A percentile compares a stretch with the other conserved stretches of the same genome.
Conservation (phyloP, 2,329 filamentous ascomycete genomes). For the Talaromyces sp. region DNA sequence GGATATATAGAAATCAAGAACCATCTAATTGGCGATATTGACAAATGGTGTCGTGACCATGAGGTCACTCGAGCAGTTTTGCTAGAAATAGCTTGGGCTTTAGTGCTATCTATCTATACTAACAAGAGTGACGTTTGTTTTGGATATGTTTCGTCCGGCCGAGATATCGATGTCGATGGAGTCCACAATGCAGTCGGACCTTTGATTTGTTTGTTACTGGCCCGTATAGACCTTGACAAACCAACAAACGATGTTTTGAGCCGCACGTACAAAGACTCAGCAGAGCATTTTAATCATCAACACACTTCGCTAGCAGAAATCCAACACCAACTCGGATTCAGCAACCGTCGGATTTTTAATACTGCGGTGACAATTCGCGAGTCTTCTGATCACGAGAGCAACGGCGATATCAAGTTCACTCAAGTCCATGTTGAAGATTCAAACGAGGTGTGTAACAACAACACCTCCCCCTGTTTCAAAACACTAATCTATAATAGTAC, state of each 20-base stretch:
- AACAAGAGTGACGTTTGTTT: constrained; percentile 35
- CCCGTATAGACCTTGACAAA: constrained; percentile 8
- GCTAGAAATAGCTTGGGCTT: constrained; percentile 36
- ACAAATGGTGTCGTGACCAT: neutral
- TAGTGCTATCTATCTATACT: constrained; percentile 33
- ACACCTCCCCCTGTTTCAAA: neutral
- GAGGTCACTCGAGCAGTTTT: constrained; percentile 24
- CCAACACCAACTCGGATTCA: neutral
- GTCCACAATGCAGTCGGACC: constrained; percentile 37
- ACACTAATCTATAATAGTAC: neutral
- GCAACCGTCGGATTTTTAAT: neutral
- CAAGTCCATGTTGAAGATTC: neutral
- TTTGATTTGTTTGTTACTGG: constrained; percentile 17
- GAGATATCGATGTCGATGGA: constrained; percentile 29
- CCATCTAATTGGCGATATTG: neutral
- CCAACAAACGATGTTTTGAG: neutral
- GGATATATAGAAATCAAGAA: neutral
- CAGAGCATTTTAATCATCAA: neutral
- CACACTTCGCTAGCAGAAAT: constrained; percentile 2
- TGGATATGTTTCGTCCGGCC: constrained; percentile 37
- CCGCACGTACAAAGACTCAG: neutral
- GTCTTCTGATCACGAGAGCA: neutral
- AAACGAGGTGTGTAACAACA: neutral
- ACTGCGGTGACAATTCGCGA: neutral
- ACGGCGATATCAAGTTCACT: neutral